Evolutionary conservation across 768 basidiomycete species (phyloP), one percentile per base, ranked within the genome.

Genomic region (Russula virescens): DNA sequence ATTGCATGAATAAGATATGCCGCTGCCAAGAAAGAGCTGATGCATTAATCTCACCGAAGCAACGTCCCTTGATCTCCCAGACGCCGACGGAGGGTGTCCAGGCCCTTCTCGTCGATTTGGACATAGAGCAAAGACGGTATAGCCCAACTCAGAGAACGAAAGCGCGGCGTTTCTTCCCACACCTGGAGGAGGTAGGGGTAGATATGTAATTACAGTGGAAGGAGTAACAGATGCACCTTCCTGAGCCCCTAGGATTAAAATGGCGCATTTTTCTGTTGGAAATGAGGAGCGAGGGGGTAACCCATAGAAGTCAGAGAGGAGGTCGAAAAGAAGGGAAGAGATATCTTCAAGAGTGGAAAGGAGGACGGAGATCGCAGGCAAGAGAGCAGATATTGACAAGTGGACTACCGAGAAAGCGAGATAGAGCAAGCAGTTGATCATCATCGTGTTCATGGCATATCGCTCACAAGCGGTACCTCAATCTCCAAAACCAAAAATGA

Each of bases 111-210:
- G 59, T 34, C 58, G 61, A 54, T 70, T 66, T 8, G 72, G 68
- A 54, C 68, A 73, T 10, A 74, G 60, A 11, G 69, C 70, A 63
- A 74, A 74, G 43, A 74, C 73, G 14, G 73, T 74, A 60, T 69
- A 73, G 21, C 73, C 73, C n/a, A 69, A 61, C 65, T 74, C 69
- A n/a, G 73, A 74, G 61, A 73, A 71, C 55, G 61, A 66, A 47
- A 74, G 66, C 16, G 73, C 70, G 21, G 69, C 54, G 46, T 69
- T 68, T 63, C 69, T 68, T 43, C 73, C 73, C 26, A 74, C 64
- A 60, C 70, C 73, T 74, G 62, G 53, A 50, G 63, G 56, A 46
- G 16, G 38, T 45, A 60, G 46, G 35, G n/a, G 48, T 64, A 21
- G 56, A 40, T 26, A 16, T 25, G 25, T 31, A 21, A 54, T 23